Percentiles rank a stretch among this genome's conserved stretches.
These are phyloP conservation scores for Fusarium vanettenii DNA, from an alignment of 2,329 filamentous ascomycete species.

Conservation along the genomic window DNA sequence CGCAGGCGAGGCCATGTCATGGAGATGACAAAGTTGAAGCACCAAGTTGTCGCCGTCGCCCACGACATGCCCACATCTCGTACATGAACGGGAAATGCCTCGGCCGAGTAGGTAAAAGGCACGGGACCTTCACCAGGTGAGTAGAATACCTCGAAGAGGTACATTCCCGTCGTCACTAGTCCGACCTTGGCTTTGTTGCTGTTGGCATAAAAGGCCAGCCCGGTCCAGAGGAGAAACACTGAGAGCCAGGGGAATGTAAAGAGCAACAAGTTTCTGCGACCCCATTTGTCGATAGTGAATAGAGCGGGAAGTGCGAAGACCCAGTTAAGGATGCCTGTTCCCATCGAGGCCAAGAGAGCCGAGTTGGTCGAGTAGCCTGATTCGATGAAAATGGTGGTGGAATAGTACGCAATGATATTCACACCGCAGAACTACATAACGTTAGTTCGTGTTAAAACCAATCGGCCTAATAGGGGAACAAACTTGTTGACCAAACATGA, in stretches of 20 bases:
- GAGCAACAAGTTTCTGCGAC: background rate
- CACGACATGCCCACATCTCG: conserved; percentile 3
- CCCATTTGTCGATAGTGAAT: background rate
- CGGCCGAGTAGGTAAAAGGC: background rate
- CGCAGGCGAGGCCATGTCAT: conserved; percentile 1
- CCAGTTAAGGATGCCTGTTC: background rate
- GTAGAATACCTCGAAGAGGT: background rate
- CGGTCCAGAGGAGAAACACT: background rate
- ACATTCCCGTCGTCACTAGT: background rate
- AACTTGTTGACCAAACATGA: conserved; percentile 1
- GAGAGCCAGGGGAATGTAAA: background rate
- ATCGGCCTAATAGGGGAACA: background rate
- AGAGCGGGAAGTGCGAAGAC: background rate
- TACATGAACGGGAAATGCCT: background rate
- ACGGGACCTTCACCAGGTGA: background rate
- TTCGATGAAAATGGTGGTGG: conserved; percentile 1
- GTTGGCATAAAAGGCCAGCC: background rate
- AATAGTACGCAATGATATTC: conserved; percentile 4
- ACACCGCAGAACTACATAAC: background rate
- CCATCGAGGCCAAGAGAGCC: conserved; percentile 1
- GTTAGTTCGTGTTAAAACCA: background rate
- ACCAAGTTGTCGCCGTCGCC: background rate
- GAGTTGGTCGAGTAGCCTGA: conserved; percentile 4
- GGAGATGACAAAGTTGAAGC: conserved; percentile 9
- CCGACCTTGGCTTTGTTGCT: background rate